Base-by-base conservation (phyloP, 495 filamentous ascomycete species). In the Tuber melanosporum region DNA sequence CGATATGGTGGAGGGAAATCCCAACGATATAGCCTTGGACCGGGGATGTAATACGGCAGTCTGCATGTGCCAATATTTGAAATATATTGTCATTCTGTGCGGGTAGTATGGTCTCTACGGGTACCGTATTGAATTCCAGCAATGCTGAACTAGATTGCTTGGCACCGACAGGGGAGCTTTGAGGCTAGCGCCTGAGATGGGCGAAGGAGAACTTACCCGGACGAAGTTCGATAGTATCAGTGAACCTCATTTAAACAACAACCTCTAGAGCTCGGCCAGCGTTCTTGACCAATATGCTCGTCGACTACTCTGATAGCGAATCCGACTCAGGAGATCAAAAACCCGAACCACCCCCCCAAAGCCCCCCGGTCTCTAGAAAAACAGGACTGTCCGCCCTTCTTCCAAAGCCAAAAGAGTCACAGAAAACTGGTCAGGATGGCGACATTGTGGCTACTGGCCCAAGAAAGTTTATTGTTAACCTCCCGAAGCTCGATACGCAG, bases 401-500 rank as follows among this genome's bases (percentile, higher is more conserved):
- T n/a, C 81, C 82, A 57, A 83, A 83, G 62, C 82, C 81, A 39
- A 83, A 79, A 71, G 74, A 43, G 12, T 10, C 42, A 17, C 72
- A 72, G 52, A 78, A 78, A 78, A 71, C 62, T n/a, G 41, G 47
- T 6, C 75, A 71, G 39, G 78, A 73, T 49, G 69, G 70, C 47
- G 26, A 72, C 71, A 74, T 41, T 43, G 75, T 78, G 47, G 72
- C 71, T 43, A 70, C 46, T 44, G 79, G 74, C 49, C 79, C 79
- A 3, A 83, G 83, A 73, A 83, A 83, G 62, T 79, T 83, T 71
- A 74, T 83, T 26, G 79, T 83, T 45, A 81, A 83, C 45, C 82
- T 83, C 26, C 82, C 82, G 72, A 83, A 83, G 44, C 8, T 73
- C 52, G 75, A 71, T 12, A 73, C 78, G 44, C 71, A 81, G 3